These are phyloP conservation scores for Marasmius oreades DNA, from an alignment of 1,284 basidiomycete genomes.

Conservation along the genomic window DNA sequence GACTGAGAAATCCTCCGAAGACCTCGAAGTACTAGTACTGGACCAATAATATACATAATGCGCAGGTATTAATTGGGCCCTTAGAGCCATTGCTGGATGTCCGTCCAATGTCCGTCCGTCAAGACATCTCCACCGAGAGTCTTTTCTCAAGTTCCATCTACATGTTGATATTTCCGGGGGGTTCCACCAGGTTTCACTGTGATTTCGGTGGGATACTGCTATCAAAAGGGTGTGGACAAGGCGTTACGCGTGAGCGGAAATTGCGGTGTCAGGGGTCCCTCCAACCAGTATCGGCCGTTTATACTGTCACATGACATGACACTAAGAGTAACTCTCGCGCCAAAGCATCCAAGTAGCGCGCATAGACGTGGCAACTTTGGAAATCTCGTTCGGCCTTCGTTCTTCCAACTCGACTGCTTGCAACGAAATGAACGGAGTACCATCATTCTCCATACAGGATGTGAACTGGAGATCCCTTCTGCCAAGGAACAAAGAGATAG, in stretches of 20 bases:
- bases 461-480: neutral
- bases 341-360: neutral
- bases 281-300: neutral
- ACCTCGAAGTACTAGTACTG: neutral
- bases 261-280: neutral
- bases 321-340: neutral
- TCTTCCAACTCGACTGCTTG: neutral
- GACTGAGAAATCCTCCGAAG: neutral
- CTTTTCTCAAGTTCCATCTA: too few species aligned
- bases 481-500: conserved; percentile 16
- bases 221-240: too few species aligned
- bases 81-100: too few species aligned
- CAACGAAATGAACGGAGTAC: neutral
- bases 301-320: too few species aligned
- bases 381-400: neutral
- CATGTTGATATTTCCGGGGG: too few species aligned
- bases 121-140: too few species aligned
- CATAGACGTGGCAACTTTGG: neutral
- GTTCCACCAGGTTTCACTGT: too few species aligned
- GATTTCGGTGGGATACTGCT: too few species aligned
- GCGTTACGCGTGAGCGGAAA: neutral
- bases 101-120: too few species aligned
- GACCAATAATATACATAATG: too few species aligned
- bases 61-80: too few species aligned
- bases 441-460: neutral